Percentiles rank a stretch among this genome's conserved stretches.
phyloP scores from a whole-genome alignment of 1,284 basidiomycete genomes.

The Cutaneotrichosporon spelunceum region DNA sequence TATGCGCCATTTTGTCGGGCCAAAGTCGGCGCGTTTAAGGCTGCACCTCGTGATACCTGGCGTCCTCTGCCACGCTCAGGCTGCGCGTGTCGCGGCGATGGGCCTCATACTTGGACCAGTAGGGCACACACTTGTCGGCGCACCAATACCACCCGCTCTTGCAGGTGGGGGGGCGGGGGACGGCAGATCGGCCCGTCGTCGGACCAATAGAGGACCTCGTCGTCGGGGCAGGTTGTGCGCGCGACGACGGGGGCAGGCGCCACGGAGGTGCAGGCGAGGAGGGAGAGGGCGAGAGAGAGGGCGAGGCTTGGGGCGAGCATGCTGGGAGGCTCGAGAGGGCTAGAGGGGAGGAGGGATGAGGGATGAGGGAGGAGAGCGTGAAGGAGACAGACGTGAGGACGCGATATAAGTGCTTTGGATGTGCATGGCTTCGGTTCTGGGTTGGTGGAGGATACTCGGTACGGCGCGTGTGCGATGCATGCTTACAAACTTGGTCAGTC shows the following conservation, averaged over 20 bases:
- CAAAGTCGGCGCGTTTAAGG: neutral
- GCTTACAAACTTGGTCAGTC: too few relatives aligned
- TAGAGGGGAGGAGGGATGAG: neutral
- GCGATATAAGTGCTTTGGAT: too few relatives aligned
- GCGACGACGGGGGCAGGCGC: neutral
- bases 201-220: neutral
- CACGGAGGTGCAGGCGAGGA: neutral
- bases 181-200: neutral
- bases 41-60: neutral
- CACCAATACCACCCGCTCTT: neutral
- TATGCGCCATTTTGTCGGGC: neutral
- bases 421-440: too few relatives aligned
- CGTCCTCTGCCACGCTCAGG: neutral
- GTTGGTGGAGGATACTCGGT: too few relatives aligned
- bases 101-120: neutral
- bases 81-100: neutral
- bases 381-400: too few relatives aligned
- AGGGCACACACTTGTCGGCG: neutral
- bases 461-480: too few relatives aligned
- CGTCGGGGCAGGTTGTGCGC: neutral
- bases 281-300: neutral
- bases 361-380: neutral
- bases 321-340: neutral
- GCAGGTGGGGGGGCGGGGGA: neutral
- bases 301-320: neutral